phyloP scores from a whole-genome alignment of 768 basidiomycete species.

The Trametes maxima region DNA sequence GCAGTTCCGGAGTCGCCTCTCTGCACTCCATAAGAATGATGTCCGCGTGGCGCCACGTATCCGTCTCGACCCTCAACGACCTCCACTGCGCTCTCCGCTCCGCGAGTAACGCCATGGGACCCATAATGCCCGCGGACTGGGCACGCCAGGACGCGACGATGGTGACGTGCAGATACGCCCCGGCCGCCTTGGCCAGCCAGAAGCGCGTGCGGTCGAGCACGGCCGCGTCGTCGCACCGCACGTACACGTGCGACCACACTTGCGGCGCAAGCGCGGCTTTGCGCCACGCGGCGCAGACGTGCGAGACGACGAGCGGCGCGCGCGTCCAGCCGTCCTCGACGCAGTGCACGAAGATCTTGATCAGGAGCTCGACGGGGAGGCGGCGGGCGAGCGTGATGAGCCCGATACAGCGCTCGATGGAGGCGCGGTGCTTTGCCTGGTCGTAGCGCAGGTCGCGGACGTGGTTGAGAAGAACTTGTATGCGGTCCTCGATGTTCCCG shows the following conservation, averaged over 20 bases:
- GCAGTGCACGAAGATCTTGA: conserved; percentile 55
- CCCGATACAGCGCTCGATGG: conserved; percentile 47
- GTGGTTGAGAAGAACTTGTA: conserved; percentile 42
- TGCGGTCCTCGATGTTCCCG: conserved; percentile 43
- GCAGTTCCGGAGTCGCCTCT: conserved; percentile 38
- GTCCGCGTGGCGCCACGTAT: conserved; percentile 41
- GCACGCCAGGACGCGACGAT: conserved; percentile 36
- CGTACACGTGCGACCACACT: conserved; percentile 59
- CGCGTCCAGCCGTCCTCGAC: conserved; percentile 53
- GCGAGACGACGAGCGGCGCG: conserved; percentile 56
- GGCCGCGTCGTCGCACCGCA: conserved; percentile 48
- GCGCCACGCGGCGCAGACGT: conserved; percentile 63
- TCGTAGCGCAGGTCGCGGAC: conserved; percentile 47
- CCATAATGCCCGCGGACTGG: conserved; percentile 33
- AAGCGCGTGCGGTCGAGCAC: conserved; percentile 45
- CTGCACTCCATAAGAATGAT: conserved; percentile 42
- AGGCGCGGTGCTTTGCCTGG: conserved; percentile 44
- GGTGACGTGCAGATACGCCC: conserved; percentile 47
- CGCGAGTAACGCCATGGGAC: conserved; percentile 45
- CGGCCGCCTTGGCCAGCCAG: conserved; percentile 53
- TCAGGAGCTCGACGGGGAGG: conserved; percentile 56
- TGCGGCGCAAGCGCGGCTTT: conserved; percentile 51
- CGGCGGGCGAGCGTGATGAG: conserved; percentile 58
- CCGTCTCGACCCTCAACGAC: conserved; percentile 44
- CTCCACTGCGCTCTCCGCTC: conserved; percentile 46